Evolutionary conservation across 495 filamentous ascomycete genomes (phyloP), one percentile per base, ranked within the genome.

Genomic region (Penicillium simplicissimum): DNA sequence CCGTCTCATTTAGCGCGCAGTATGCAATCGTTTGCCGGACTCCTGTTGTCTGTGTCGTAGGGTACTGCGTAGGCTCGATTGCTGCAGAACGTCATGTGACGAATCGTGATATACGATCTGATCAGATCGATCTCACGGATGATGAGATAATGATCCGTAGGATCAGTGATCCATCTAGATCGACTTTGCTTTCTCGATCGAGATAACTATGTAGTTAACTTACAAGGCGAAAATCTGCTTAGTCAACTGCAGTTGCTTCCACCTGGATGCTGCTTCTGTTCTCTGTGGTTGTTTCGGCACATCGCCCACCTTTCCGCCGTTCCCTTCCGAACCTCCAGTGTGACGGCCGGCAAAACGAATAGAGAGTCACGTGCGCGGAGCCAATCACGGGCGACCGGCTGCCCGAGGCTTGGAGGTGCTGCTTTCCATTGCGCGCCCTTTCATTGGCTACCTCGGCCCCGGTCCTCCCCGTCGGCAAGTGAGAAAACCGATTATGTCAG

Each of bases 401-500:
- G 69, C 69, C 69, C 69, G 74, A 72, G 67, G 64, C 53, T 55
- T 42, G 40, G 19, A 13, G 8, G 23, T 28, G 25, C 57, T 72
- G 74, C 68, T 74, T 73, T 72, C 69, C 70, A 71, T 69, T 74
- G 63, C 63, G 49, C 58, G 23, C 5, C 3, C 19, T 15, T 56
- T 76, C 67, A 77, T 77, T 77, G 75, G 75, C 33, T 37, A 0
- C 11, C 48, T 72, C 67, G 71, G 67, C 70, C 68, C 70, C 68
- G 70, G 67, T 69, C 63, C 61, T 69, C 69, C 61, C 67, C 70
- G 69, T 76, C 74, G 75, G 75, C 72, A 77, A 76, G 66, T 69
- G 66, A 57, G 61, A 63, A 54, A 52, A 47, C 45, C 45, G 70
- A 58, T 77, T 80, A 76, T 66, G 73, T 80, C 75, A 80, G 70